Percentiles rank a stretch among this genome's conserved stretches.
Conservation (phyloP, 345 rosid genomes). For the Dipteronia sinensis region DNA sequence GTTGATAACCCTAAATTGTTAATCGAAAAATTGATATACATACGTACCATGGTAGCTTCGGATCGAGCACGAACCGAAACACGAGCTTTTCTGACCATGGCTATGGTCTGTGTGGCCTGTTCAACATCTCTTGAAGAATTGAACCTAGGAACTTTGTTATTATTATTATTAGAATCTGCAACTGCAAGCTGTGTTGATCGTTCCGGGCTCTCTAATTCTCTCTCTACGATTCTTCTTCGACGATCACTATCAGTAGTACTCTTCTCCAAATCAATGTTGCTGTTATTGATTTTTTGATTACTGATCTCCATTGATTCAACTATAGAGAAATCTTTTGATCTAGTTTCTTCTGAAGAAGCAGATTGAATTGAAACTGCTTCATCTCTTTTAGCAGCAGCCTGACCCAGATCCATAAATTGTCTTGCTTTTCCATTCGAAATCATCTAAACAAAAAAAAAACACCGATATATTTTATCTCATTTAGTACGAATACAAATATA, state of each 20-base stretch:
- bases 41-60: slow-evolving; percentile 57
- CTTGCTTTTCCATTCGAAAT: slow-evolving; percentile 31
- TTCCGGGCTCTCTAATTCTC: slow-evolving; percentile 21
- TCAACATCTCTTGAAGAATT: slow-evolving; percentile 17
- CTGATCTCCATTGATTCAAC: slow-evolving; percentile 31
- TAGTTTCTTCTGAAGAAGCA: slow-evolving; percentile 25
- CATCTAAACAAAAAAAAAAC: slow-evolving; percentile 21
- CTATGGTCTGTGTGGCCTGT: slow-evolving; percentile 24
- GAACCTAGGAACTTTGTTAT: slow-evolving; percentile 23
- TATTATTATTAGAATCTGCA: background rate
- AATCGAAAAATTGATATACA: no score
- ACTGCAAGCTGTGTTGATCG: slow-evolving; percentile 19
- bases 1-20: no score
- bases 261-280: slow-evolving; percentile 12
- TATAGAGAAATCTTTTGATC: slow-evolving; percentile 6
- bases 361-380: slow-evolving; percentile 18
- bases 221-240: slow-evolving; percentile 12
- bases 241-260: slow-evolving; percentile 11
- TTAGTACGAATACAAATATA: background rate
- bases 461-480: background rate
- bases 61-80: slow-evolving; percentile 74
- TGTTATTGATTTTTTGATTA: slow-evolving; percentile 15
- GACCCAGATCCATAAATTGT: slow-evolving; percentile 51
- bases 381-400: slow-evolving; percentile 25
- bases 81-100: slow-evolving; percentile 60